Evolutionary conservation across 331 rosid species (phyloP), one percentile per base, ranked within the genome.

Genomic region (Erythrophleum ivorense): DNA sequence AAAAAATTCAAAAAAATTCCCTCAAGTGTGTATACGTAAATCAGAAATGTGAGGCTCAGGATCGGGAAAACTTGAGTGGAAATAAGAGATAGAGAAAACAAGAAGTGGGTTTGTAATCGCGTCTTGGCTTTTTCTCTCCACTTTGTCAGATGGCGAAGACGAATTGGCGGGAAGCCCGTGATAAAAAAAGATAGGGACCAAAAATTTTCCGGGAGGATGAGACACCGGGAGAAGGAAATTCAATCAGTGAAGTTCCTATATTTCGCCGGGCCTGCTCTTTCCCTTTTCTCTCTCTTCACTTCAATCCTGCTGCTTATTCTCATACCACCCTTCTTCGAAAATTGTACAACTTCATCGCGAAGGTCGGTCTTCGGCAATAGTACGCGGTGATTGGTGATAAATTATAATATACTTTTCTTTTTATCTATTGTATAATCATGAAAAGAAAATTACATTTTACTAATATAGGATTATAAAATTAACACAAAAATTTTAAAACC

Each of bases 181-280:
- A 74, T 12, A n/a, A 55, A 74, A 59, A 54, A 6, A 7, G 68
- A 75, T 0, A 3, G 68, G 41, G 50, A 46, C 14, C 43, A 49
- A 24, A 74, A 74, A 74, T 55, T 36, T 74, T 38, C 52, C 66
- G 78, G 68, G 21, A 55, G 16, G 12, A 58, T 13, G 68, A 45
- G 66, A 34, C 68, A 10, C 11, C 10, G 43, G 13, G 10, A 33
- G 40, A 18, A 31, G 67, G 68, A 57, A 57, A 75, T 40, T 54
- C 55, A 69, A 57, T 57, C 54, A 11, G 36, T 18, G 33, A 43
- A n/a, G 36, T 54, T 41, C 41, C 76, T 45, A 11, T 45, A 29
- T 45, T 46, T 46, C 19, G 40, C 75, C 3, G 10, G 15, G 12
- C 16, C 71, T 65, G 13, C 40, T 24, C 21, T 55, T 15, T 5